Percentiles rank a stretch among this genome's conserved stretches.
These are phyloP conservation scores for Glomus cerebriforme DNA, from an alignment of 192 early-diverging fungal species.

Conservation along the genomic window DNA sequence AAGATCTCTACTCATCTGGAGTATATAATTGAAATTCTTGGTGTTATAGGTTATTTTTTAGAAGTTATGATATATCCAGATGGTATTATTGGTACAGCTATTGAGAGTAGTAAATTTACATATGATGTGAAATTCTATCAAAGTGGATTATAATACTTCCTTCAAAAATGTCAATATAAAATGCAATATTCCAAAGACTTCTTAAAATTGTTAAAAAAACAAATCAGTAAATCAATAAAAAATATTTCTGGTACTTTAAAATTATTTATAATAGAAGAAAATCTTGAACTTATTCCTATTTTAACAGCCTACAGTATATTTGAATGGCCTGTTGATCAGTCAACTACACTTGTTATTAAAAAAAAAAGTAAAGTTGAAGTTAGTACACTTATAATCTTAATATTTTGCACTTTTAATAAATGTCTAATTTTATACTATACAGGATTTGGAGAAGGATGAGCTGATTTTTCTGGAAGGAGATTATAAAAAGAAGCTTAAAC, in stretches of 20 bases:
- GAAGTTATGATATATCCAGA: conserved; percentile 24
- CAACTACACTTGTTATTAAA: background rate
- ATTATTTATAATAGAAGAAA: background rate
- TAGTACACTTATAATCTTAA: conserved; percentile 9
- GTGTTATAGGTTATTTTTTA: conserved; percentile 3
- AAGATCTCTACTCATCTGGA: background rate
- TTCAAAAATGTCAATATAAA: background rate
- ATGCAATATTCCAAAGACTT: background rate
- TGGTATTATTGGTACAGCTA: background rate
- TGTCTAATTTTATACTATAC: background rate
- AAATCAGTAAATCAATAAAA: background rate
- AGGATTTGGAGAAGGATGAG: conserved; percentile 9
- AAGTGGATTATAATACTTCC: background rate
- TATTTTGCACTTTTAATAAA: conserved; percentile 1
- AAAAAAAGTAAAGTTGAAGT: conserved; percentile 19
- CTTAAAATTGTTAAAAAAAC: background rate
- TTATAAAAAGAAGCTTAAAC: background rate
- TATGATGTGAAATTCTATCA: background rate
- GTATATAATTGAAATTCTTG: conserved; percentile 18
- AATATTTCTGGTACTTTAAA: background rate
- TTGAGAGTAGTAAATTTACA: background rate
- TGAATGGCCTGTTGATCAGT: background rate
- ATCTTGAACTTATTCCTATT: background rate
- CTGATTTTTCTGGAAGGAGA: conserved; percentile 11
- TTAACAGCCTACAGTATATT: background rate